Conservation (phyloP, 2,329 filamentous ascomycete species). For the Neocatenulostroma microsporum region DNA sequence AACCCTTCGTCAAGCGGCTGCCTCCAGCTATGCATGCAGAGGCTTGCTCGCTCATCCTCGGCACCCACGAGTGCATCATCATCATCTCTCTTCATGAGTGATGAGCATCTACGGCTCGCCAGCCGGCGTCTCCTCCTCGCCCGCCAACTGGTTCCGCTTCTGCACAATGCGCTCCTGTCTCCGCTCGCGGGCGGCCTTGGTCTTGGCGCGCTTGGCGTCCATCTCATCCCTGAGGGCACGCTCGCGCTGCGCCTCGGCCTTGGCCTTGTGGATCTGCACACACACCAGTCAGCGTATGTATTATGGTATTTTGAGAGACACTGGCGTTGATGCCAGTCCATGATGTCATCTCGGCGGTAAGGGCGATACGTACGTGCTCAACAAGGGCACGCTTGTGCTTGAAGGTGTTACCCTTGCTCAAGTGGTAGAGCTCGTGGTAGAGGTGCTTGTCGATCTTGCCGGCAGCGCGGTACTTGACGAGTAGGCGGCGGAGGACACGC, state of each 20-base stretch:
- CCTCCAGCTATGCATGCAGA: slow-evolving; percentile 5
- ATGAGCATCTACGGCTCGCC: slow-evolving; percentile 7
- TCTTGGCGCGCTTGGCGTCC: slow-evolving; percentile 99
- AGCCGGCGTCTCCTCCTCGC: slow-evolving; percentile 50
- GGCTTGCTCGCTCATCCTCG: slow-evolving; percentile 4
- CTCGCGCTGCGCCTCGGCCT: slow-evolving; percentile 98
- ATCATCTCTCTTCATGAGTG: background rate
- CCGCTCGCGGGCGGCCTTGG: slow-evolving; percentile 99
- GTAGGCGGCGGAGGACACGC: slow-evolving; percentile 95
- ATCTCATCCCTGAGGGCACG: slow-evolving; percentile 96
- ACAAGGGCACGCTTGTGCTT: slow-evolving; percentile 99
- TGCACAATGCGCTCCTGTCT: slow-evolving; percentile 83
- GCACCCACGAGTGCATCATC: background rate
- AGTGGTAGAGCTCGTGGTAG: slow-evolving; percentile 99
- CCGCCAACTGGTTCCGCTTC: slow-evolving; percentile 82
- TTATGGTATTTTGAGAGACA: slow-evolving; percentile 1
- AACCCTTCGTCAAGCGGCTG: slow-evolving; percentile 2
- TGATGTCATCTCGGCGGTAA: slow-evolving; percentile 29
- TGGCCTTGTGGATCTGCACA: slow-evolving; percentile 93
- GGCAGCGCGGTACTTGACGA: slow-evolving; percentile 99
- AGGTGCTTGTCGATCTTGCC: slow-evolving; percentile 99
- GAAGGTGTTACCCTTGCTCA: slow-evolving; percentile 99
- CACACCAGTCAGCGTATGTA: slow-evolving; percentile 12
- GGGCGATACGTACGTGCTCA: slow-evolving; percentile 80
- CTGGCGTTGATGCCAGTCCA: slow-evolving; percentile 11